Evolutionary conservation across 768 basidiomycete genomes (phyloP).

Genomic region (Russula vinacea): DNA sequence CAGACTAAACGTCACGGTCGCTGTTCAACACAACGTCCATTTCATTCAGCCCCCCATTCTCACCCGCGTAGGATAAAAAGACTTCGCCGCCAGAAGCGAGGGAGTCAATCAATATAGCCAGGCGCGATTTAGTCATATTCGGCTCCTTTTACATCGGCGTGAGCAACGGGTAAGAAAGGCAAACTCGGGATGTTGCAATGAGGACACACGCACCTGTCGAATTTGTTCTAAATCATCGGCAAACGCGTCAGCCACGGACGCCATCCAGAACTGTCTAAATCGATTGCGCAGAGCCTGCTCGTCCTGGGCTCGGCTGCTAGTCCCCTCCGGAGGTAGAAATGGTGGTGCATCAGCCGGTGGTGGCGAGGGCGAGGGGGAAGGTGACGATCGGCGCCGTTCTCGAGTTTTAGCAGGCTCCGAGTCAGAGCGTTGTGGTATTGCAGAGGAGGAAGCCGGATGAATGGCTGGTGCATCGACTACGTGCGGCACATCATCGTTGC

Average conservation of each 20-base stretch:
- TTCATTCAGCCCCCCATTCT: constrained; percentile 50
- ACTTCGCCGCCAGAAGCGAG: constrained; percentile 76
- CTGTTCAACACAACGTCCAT: constrained; percentile 67
- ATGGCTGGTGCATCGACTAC: constrained; percentile 7
- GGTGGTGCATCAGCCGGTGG: constrained; percentile 47
- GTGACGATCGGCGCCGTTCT: not conserved
- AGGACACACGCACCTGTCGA: constrained; percentile 55
- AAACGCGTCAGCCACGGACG: constrained; percentile 76
- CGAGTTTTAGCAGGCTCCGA: constrained; percentile 16
- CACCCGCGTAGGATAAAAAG: constrained; percentile 42
- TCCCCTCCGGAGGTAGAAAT: constrained; percentile 45
- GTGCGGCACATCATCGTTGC: not conserved
- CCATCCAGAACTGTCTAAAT: constrained; percentile 87
- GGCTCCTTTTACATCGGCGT: constrained; percentile 48
- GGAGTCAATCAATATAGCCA: constrained; percentile 77
- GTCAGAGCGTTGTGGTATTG: not conserved
- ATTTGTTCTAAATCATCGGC: constrained; percentile 80
- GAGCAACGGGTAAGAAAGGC: not conserved
- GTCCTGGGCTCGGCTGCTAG: constrained; percentile 38
- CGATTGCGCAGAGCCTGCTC: constrained; percentile 59
- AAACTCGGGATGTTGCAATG: constrained; percentile 1
- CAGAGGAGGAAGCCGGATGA: not conserved
- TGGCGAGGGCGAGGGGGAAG: constrained; percentile 37
- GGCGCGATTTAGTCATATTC: constrained; percentile 61
- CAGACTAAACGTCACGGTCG: constrained; percentile 9